These are phyloP conservation scores for Canna indica DNA, from an alignment of 176 grass and related monocot genomes.

Conservation along the genomic window DNA sequence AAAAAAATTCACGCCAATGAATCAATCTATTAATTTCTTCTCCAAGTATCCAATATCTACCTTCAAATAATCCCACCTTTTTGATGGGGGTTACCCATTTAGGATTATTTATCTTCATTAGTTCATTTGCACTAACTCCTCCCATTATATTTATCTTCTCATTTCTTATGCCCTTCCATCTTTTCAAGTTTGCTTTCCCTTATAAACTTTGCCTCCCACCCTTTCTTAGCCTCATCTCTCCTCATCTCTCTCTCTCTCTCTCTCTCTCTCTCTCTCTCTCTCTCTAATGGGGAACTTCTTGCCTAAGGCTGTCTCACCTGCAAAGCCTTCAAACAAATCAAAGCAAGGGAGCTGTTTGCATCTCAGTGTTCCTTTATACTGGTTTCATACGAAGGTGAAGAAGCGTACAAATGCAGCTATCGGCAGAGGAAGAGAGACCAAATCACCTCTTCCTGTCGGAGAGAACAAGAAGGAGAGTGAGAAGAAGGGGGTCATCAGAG, in stretches of 20 bases:
- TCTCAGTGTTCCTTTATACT: neutral
- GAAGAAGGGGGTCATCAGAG: slow-evolving; percentile 14
- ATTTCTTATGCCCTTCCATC: neutral
- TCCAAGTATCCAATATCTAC: neutral
- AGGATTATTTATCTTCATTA: neutral
- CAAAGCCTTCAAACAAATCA: neutral
- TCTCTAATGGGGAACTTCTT: neutral
- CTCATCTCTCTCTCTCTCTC: neutral
- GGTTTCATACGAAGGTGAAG: neutral
- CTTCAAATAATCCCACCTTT: neutral
- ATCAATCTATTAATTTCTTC: neutral
- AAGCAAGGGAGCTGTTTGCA: neutral
- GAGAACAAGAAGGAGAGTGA: neutral
- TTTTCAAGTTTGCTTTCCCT: neutral
- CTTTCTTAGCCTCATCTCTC: neutral
- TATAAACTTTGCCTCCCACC: neutral
- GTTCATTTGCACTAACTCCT: slow-evolving; percentile 5
- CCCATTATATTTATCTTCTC: neutral
- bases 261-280: neutral
- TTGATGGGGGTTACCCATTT: neutral
- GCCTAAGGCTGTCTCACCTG: neutral
- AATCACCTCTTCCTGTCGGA: too few relatives aligned
- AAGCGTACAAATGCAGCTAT: neutral
- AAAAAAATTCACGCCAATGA: neutral
- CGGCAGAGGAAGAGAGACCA: too few relatives aligned